Conservation (phyloP, 2,329 filamentous ascomycete genomes). For the Colletotrichum musicola region DNA sequence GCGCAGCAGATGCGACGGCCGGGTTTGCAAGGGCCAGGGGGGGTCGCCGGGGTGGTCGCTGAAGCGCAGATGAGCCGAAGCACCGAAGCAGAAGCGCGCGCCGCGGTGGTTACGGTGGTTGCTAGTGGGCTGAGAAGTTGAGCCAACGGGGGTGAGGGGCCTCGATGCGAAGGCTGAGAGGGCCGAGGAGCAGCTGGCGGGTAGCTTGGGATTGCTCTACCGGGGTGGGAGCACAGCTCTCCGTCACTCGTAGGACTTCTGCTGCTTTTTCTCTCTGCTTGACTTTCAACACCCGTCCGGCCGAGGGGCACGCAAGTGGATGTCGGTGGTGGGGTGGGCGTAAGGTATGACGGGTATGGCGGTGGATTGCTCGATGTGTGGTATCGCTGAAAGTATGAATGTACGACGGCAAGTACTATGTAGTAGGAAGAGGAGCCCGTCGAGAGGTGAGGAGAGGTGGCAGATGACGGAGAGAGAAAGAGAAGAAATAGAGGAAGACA, state of each 20-base stretch:
- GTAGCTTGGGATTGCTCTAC: slow-evolving; percentile 15
- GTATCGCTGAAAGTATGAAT: slow-evolving; percentile 15
- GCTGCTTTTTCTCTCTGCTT: not conserved
- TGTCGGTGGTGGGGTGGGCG: slow-evolving; percentile 28
- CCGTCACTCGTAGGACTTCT: slow-evolving; percentile 1
- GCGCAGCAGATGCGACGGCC: slow-evolving; percentile 33
- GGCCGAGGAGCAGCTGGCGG: slow-evolving; percentile 18
- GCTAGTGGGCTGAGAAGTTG: slow-evolving; percentile 26
- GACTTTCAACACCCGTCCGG: slow-evolving; percentile 23
- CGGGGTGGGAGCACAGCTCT: slow-evolving; percentile 33
- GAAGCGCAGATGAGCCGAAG: slow-evolving; percentile 32
- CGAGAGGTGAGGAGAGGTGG: not conserved
- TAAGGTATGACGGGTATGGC: too few relatives aligned
- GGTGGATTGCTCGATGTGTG: slow-evolving; percentile 20
- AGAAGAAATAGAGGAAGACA: slow-evolving; percentile 9
- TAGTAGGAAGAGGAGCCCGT: slow-evolving; percentile 9
- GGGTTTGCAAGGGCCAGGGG: slow-evolving; percentile 30
- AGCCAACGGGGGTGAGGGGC: slow-evolving; percentile 8
- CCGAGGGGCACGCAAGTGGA: slow-evolving; percentile 32
- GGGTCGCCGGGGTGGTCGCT: not conserved
- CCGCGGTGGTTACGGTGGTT: not conserved
- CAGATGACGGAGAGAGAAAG: slow-evolving; percentile 24
- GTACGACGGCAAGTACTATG: slow-evolving; percentile 3
- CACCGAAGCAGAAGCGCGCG: slow-evolving; percentile 23
- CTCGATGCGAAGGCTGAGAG: slow-evolving; percentile 18